Percentiles rank a stretch among this genome's conserved stretches.
These are phyloP conservation scores for Iris macrosiphon DNA, from an alignment of 106 monocot genomes.

Conservation along the genomic window DNA sequence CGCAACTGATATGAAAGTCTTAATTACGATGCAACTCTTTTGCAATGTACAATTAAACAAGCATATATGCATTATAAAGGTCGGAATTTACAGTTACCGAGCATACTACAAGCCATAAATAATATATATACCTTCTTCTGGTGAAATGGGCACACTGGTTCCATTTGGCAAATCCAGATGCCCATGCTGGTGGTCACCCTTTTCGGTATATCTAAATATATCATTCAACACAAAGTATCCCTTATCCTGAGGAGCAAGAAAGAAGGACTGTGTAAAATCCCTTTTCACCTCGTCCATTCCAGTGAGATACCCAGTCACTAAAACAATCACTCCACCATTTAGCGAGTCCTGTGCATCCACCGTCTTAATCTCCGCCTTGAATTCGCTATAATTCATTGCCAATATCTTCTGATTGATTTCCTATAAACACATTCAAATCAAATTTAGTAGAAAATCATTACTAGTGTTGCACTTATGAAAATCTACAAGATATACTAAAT, in stretches of 20 bases:
- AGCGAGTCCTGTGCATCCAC: constrained; percentile 66
- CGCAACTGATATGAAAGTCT: too few relatives aligned
- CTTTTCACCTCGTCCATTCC: constrained; percentile 48
- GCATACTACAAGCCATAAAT: too few relatives aligned
- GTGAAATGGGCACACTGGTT: constrained; percentile 1
- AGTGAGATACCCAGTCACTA: constrained; percentile 64
- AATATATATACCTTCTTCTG: constrained; percentile 35
- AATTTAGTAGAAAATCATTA: too few relatives aligned
- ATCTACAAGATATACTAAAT: too few relatives aligned
- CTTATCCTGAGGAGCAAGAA: constrained; percentile 71
- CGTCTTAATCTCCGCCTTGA: constrained; percentile 47
- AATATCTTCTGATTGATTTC: constrained; percentile 73
- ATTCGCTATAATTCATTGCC: constrained; percentile 41
- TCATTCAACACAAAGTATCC: constrained; percentile 79
- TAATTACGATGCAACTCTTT: too few relatives aligned
- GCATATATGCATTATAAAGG: too few relatives aligned
- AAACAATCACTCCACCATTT: constrained; percentile 51
- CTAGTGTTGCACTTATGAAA: too few relatives aligned
- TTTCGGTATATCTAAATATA: constrained; percentile 54
- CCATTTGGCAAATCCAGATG: constrained; percentile 13
- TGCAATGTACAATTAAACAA: too few relatives aligned
- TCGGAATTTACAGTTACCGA: too few relatives aligned
- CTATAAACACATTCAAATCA: too few relatives aligned
- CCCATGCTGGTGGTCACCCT: constrained; percentile 7
- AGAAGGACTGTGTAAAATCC: constrained; percentile 67